These are phyloP conservation scores for Boehmeria nivea DNA, from an alignment of 306 rosid genomes.

Conservation along the genomic window DNA sequence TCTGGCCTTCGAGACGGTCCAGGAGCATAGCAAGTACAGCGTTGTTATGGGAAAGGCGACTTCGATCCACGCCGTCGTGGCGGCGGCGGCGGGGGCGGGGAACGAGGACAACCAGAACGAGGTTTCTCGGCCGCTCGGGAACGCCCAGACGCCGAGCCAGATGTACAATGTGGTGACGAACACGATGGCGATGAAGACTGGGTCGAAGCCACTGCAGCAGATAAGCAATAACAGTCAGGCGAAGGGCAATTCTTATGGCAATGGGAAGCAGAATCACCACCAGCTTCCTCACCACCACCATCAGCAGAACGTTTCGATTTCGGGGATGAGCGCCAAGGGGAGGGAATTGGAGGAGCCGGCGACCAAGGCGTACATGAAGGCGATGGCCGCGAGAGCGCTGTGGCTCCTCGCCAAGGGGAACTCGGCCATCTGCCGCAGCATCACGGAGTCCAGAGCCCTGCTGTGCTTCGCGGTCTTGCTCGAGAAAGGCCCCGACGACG, in stretches of 20 bases:
- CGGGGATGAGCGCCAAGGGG: constrained; percentile 57
- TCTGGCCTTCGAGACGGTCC: constrained; percentile 83
- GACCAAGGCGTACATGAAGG: constrained; percentile 74
- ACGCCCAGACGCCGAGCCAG: constrained; percentile 31
- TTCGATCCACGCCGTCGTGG: constrained; percentile 70
- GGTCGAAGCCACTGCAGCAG: constrained; percentile 19
- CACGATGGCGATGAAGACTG: constrained; percentile 52
- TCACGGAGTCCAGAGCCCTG: constrained; percentile 85
- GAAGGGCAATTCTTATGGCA: constrained; percentile 25
- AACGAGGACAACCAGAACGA: constrained; percentile 27
- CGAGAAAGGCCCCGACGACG: constrained; percentile 70
- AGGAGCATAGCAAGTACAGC: constrained; percentile 81
- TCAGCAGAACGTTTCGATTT: constrained; percentile 35
- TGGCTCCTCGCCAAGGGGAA: constrained; percentile 70
- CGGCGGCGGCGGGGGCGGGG: constrained; percentile 30
- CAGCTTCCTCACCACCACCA: constrained; percentile 32
- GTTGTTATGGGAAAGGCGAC: constrained; percentile 52
- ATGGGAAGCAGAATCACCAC: constrained; percentile 35
- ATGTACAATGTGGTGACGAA: constrained; percentile 59
- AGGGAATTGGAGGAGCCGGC: constrained; percentile 67
- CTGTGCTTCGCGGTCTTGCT: constrained; percentile 80
- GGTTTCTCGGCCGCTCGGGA: constrained; percentile 52
- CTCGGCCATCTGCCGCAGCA: constrained; percentile 65
- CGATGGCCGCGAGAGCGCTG: constrained; percentile 84
- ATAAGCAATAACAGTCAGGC: constrained; percentile 13